Percentiles rank a stretch among this genome's conserved stretches.
Evolutionary conservation across 2,329 filamentous ascomycete genomes (phyloP).

Genomic region (Fusarium sp.): DNA sequence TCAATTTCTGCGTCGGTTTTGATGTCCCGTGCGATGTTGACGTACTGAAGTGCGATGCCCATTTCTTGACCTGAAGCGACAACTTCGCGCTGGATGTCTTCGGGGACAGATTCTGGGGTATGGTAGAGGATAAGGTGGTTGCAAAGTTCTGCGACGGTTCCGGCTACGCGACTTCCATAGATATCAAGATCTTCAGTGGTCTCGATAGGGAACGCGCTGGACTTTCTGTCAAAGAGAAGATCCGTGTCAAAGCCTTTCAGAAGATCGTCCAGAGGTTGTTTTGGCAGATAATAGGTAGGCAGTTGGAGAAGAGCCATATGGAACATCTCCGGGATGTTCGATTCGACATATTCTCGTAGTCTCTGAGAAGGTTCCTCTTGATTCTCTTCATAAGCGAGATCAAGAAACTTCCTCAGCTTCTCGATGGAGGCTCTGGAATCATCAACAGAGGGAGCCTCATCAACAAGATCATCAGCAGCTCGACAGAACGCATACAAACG

Average conservation of each 20-base stretch:
- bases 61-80: constrained; percentile 69
- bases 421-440: constrained; percentile 68
- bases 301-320: constrained; percentile 68
- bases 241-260: constrained; percentile 77
- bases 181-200: constrained; percentile 67
- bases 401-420: constrained; percentile 67
- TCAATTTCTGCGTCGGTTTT: constrained; percentile 70
- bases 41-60: constrained; percentile 80
- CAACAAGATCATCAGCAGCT: constrained; percentile 78
- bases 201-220: constrained; percentile 63
- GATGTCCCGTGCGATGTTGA: constrained; percentile 82
- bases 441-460: constrained; percentile 64
- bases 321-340: constrained; percentile 62
- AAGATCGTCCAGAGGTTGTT: constrained; percentile 70
- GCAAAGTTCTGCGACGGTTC: constrained; percentile 76
- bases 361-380: neutral
- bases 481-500: constrained; percentile 79
- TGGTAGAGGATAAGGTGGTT: constrained; percentile 74
- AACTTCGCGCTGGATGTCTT: constrained; percentile 46
- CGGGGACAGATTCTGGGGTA: constrained; percentile 43
- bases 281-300: constrained; percentile 65
- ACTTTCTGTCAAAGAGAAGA: constrained; percentile 59
- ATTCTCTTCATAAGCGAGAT: constrained; percentile 51
- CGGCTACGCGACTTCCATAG: constrained; percentile 76
- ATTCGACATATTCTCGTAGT: constrained; percentile 51